Evolutionary conservation across 2,329 filamentous ascomycete species (phyloP), one percentile per base, ranked within the genome.

Genomic region (Cordyceps militaris): DNA sequence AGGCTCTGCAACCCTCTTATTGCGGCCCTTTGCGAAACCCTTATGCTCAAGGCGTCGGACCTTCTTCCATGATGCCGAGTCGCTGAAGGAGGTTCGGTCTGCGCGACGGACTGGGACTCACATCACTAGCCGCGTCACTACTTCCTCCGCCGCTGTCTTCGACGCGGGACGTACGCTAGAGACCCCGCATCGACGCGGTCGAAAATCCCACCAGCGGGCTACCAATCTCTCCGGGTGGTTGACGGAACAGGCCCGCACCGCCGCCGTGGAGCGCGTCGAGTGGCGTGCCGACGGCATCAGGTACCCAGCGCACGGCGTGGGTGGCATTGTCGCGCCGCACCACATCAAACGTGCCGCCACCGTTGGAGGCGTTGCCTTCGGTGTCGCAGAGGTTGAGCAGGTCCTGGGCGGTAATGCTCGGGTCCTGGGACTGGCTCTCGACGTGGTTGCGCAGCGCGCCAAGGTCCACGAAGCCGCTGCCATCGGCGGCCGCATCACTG

Each of bases 331-430:
- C 80, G 40, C 79, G 77, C 60, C 80, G 81, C 61, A 88, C 79
- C 34, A 53, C 50, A 28, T 88, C 84, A 67, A 99, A 95, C 26
- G 82, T 87, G n/a, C 94, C 94, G 46, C 93, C 93, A 47, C 94
- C 94, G 66, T 97, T 97, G 59, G 86, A 84, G 2, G 76, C 69
- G 65, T 88, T 95, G 58, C 94, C 94, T 69, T 96, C 90, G 0
- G 93, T 96, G 66, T 97, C 93, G 70, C 89, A 94, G 59, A 95
- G 87, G 58, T 89, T 85, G 40, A 93, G 79, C 64, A 97, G 79
- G 66, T 97, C 92, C 26, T 79, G 66, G 76, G 84, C 70, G 62
- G 77, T 65, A 32, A 72, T 66, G 53, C 50, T 66, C 13, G 63
- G 49, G 10, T 73, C 71, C n/a, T 68, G 70, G 7, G 67, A 66